A percentile compares a stretch with the other conserved stretches of the same genome.
Evolutionary conservation across 768 basidiomycete species (phyloP).

Genomic region (Lactarius hengduanensis): DNA sequence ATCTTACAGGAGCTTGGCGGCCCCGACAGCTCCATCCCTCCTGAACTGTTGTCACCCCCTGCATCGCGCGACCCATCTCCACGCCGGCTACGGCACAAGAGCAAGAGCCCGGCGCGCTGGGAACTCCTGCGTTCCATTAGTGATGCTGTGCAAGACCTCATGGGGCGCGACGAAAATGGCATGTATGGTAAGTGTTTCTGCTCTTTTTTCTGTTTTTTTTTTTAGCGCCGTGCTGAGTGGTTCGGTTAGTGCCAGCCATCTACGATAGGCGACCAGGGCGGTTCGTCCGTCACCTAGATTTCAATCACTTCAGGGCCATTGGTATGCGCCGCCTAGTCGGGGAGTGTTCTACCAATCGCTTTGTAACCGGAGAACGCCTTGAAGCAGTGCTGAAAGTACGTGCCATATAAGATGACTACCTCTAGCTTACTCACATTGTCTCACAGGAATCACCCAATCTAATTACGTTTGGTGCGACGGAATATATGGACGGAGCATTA

Average conservation of each 20-base stretch:
- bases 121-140: constrained; percentile 76
- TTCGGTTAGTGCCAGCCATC: constrained; percentile 56
- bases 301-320: constrained; percentile 96
- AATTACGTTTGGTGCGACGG: constrained; percentile 88
- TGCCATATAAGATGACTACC: constrained; percentile 4
- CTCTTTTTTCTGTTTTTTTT: constrained; percentile 17
- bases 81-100: constrained; percentile 67
- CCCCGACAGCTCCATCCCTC: constrained; percentile 69
- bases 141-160: constrained; percentile 70
- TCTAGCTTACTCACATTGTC: constrained; percentile 4
- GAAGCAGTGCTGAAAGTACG: constrained; percentile 76
- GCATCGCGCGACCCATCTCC: constrained; percentile 86
- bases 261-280: constrained; percentile 73
- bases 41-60: constrained; percentile 73
- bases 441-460: constrained; percentile 85
- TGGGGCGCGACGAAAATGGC: constrained; percentile 63
- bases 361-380: constrained; percentile 89
- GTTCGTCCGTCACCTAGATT: constrained; percentile 84
- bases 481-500: constrained; percentile 96
- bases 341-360: constrained; percentile 83
- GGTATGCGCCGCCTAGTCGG: constrained; percentile 93
- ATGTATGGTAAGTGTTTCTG: constrained; percentile 61
- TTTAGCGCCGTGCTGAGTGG: constrained; percentile 1
- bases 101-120: constrained; percentile 83
- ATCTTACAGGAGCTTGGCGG: constrained; percentile 46